phyloP scores from a whole-genome alignment of 140 eudicot species.

The Bidens hawaiensis region DNA sequence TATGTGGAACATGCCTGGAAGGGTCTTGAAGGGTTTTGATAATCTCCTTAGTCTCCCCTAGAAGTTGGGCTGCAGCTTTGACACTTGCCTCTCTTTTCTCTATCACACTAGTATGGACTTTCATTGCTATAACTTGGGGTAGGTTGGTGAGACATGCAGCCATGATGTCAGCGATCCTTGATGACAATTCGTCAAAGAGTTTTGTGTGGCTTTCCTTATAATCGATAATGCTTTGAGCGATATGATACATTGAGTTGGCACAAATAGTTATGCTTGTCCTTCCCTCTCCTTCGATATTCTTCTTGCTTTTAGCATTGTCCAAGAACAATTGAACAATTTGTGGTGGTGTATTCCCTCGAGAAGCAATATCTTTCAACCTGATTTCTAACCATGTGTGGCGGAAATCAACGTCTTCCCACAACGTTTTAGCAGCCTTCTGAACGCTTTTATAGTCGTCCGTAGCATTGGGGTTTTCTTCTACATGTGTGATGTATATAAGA shows the following conservation, averaged over 20 bases:
- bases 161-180: background rate
- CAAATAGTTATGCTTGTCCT: background rate
- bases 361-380: background rate
- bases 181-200: background rate
- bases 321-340: background rate
- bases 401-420: constrained; percentile 3
- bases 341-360: background rate
- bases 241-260: background rate
- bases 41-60: background rate
- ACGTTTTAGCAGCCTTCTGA: background rate
- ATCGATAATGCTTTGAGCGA: background rate
- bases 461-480: background rate
- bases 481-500: background rate
- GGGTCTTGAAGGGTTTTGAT: background rate
- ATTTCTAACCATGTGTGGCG: background rate
- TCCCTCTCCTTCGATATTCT: background rate
- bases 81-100: constrained; percentile 1
- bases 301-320: background rate
- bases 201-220: background rate
- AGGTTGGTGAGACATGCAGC: too few species aligned
- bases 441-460: background rate
- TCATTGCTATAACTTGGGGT: too few species aligned
- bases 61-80: too few species aligned
- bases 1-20: background rate
- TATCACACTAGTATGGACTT: background rate